These are phyloP conservation scores for Yarrowia divulgata DNA, from an alignment of 805 yeast species.

Conservation along the genomic window DNA sequence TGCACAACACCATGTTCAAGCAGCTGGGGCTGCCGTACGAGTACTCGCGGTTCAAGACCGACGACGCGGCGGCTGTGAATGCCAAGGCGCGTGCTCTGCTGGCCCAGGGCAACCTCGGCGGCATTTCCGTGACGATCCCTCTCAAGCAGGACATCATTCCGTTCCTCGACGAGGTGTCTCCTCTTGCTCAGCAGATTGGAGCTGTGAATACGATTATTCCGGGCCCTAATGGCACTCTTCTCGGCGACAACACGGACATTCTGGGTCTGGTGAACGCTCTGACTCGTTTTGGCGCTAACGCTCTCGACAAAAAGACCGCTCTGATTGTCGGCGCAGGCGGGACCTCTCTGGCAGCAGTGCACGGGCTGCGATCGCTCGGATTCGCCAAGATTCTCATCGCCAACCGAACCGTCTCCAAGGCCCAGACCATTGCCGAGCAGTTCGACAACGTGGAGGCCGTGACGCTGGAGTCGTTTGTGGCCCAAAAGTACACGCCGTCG, in stretches of 20 bases:
- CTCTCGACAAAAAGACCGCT: slow-evolving; percentile 57
- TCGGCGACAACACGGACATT: slow-evolving; percentile 97
- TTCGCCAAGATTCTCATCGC: slow-evolving; percentile 76
- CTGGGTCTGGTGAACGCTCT: slow-evolving; percentile 80
- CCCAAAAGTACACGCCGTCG: slow-evolving; percentile 56
- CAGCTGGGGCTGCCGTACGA: slow-evolving; percentile 78
- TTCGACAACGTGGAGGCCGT: slow-evolving; percentile 74
- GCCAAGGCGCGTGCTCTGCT: slow-evolving; percentile 57
- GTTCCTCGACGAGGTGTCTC: slow-evolving; percentile 68
- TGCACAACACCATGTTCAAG: slow-evolving; percentile 82
- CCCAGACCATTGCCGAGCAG: slow-evolving; percentile 61
- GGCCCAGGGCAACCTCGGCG: slow-evolving; percentile 66
- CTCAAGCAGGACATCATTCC: slow-evolving; percentile 81
- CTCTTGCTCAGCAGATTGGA: slow-evolving; percentile 83
- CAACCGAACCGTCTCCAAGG: slow-evolving; percentile 78
- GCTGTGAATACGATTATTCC: slow-evolving; percentile 87
- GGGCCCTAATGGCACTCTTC: slow-evolving; percentile 56
- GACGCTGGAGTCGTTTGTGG: slow-evolving; percentile 55
- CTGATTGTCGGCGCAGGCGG: slow-evolving; percentile 97
- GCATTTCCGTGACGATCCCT: slow-evolving; percentile 96
- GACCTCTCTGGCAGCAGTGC: slow-evolving; percentile 92
- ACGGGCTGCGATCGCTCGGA: slow-evolving; percentile 81
- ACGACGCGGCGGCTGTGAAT: slow-evolving; percentile 63
- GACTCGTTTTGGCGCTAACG: slow-evolving; percentile 61
- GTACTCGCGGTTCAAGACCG: slow-evolving; percentile 73